Evolutionary conservation across 768 basidiomycete species (phyloP).

Genomic region (Piloderma croceum): DNA sequence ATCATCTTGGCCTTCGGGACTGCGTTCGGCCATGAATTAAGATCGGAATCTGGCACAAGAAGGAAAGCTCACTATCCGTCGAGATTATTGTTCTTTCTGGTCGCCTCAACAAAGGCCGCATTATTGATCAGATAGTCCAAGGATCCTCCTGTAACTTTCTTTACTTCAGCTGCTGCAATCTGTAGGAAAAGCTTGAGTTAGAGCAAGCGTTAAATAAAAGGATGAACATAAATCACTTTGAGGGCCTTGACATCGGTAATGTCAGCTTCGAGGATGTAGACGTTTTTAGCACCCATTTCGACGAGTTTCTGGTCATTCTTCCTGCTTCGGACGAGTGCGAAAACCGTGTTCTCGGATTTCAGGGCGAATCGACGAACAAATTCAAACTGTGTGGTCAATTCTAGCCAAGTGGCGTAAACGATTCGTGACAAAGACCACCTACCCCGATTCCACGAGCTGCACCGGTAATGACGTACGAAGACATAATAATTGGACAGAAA

Average conservation of each 20-base stretch:
- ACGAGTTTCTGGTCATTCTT: neutral
- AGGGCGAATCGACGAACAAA: neutral
- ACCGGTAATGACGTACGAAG: neutral
- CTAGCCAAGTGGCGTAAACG: neutral
- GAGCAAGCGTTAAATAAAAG: neutral
- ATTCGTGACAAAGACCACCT: neutral
- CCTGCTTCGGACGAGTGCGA: neutral
- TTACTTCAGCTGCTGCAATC: conserved; percentile 24
- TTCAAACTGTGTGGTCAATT: neutral
- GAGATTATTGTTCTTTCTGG: conserved; percentile 7
- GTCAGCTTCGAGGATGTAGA: conserved; percentile 34
- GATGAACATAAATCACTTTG: conserved; percentile 18
- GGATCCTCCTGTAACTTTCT: conserved; percentile 25
- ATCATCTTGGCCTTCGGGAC: conserved; percentile 11
- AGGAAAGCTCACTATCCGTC: conserved; percentile 18
- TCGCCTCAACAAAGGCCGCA: conserved; percentile 19
- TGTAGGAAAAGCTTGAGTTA: conserved; percentile 2
- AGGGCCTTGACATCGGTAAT: conserved; percentile 25
- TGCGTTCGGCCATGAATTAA: conserved; percentile 1
- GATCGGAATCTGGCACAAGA: neutral
- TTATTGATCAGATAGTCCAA: conserved; percentile 37
- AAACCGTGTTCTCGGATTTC: neutral
- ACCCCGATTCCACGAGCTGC: neutral
- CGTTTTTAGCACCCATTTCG: conserved; percentile 11
- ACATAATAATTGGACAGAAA: no score